These are phyloP conservation scores for Talaromyces sp. DNA, from an alignment of 2,329 filamentous ascomycete genomes.

Conservation along the genomic window DNA sequence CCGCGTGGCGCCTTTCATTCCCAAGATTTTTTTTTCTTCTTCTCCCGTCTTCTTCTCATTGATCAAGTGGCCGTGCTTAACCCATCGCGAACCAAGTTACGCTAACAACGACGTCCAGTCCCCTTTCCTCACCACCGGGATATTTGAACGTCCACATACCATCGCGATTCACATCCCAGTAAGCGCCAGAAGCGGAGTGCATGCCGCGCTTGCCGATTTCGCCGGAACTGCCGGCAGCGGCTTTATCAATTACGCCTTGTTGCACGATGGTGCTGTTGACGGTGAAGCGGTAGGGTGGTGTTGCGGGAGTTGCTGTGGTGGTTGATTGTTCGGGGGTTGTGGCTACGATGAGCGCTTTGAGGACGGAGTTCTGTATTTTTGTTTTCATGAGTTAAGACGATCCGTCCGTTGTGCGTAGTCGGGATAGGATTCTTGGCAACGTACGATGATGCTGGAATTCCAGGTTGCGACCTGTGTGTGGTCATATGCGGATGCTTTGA, in stretches of 20 bases:
- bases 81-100: constrained; percentile 47
- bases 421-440: constrained; percentile 28
- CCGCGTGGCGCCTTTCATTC: constrained; percentile 2
- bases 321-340: constrained; percentile 36
- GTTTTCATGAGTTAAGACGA: not conserved
- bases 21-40: not conserved
- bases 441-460: constrained; percentile 91
- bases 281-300: constrained; percentile 79
- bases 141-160: constrained; percentile 54
- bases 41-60: not conserved
- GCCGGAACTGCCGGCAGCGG: constrained; percentile 52
- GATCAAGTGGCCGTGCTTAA: constrained; percentile 17
- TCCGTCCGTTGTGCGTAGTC: not conserved
- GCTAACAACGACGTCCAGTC: constrained; percentile 48
- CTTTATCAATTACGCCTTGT: constrained; percentile 60
- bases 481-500: constrained; percentile 73
- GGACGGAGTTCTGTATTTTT: constrained; percentile 35
- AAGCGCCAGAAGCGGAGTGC: constrained; percentile 50
- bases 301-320: constrained; percentile 22
- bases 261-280: constrained; percentile 99
- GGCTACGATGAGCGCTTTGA: constrained; percentile 41
- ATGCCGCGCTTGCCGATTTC: constrained; percentile 75
- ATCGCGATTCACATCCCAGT: constrained; percentile 51
- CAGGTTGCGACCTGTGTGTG: constrained; percentile 79
- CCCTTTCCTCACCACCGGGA: constrained; percentile 44